Evolutionary conservation across 1,284 basidiomycete genomes (phyloP).

Genomic region (Rhodofomes roseus): DNA sequence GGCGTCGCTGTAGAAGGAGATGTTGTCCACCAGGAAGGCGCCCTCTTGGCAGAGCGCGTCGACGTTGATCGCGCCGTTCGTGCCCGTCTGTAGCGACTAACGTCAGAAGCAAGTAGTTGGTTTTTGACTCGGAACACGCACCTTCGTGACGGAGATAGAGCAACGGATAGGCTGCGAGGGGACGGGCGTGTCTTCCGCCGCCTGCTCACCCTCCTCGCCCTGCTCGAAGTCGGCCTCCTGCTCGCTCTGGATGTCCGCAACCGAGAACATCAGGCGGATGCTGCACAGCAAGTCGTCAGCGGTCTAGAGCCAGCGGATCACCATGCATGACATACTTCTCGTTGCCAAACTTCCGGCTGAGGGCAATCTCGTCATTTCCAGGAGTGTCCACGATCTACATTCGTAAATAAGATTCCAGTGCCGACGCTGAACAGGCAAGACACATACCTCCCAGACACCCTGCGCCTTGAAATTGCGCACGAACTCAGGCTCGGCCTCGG

Average conservation of each 20-base stretch:
- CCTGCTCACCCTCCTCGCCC: conserved; percentile 33
- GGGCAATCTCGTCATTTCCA: conserved; percentile 81
- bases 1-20: conserved; percentile 79
- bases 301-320: not conserved
- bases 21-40: conserved; percentile 84
- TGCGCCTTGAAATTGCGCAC: conserved; percentile 72
- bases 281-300: conserved; percentile 32
- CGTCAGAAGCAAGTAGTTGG: not conserved
- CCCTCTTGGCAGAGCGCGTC: conserved; percentile 86
- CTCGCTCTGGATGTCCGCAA: conserved; percentile 65
- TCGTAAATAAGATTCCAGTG: not conserved
- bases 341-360: conserved; percentile 86
- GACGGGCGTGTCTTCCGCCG: conserved; percentile 38
- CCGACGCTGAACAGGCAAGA: not conserved
- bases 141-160: conserved; percentile 85
- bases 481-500: conserved; percentile 68
- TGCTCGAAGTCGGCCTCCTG: conserved; percentile 45
- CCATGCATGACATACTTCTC: conserved; percentile 64
- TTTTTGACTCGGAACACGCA: conserved; percentile 16
- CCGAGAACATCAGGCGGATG: conserved; percentile 80
- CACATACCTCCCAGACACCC: conserved; percentile 72
- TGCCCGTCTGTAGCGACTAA: conserved; percentile 11
- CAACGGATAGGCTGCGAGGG: conserved; percentile 69
- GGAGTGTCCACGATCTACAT: conserved; percentile 65
- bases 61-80: conserved; percentile 68